Percentiles rank a stretch among this genome's conserved stretches.
Evolutionary conservation across 1,139 yeast genomes (phyloP).

Genomic region (Pneumocystis canis): DNA sequence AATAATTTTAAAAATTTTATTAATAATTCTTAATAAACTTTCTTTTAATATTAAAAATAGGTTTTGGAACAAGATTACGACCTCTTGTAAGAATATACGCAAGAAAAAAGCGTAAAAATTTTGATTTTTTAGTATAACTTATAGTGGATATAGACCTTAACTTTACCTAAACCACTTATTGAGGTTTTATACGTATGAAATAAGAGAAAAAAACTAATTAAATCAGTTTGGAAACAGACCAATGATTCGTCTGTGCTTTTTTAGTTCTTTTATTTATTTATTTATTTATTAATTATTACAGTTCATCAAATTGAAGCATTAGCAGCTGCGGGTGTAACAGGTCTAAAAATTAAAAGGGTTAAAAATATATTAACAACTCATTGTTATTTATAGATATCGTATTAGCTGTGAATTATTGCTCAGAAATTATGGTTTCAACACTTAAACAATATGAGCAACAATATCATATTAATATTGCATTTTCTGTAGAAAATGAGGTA

Average conservation of each 20-base stretch:
- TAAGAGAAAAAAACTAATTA: not conserved
- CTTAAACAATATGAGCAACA: conserved; percentile 84
- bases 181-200: conserved; percentile 29
- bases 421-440: conserved; percentile 96
- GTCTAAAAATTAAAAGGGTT: not conserved
- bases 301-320: conserved; percentile 94
- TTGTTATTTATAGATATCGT: conserved; percentile 53
- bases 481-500: conserved; percentile 87
- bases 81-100: conserved; percentile 37
- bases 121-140: not conserved
- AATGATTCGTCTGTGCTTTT: conserved; percentile 23
- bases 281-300: conserved; percentile 35
- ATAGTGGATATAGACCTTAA: conserved; percentile 40
- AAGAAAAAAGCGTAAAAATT: not conserved
- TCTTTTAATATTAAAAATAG: not conserved
- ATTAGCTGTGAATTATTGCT: conserved; percentile 96
- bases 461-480: conserved; percentile 88
- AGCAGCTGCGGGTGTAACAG: conserved; percentile 93
- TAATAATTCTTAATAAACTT: not conserved
- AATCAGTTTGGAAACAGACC: conserved; percentile 81
- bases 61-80: conserved; percentile 99
- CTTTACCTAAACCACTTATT: conserved; percentile 95
- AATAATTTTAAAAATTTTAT: too few relatives aligned
- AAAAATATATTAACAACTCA: not conserved
- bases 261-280: not conserved